Base-by-base conservation (phyloP, 2,329 filamentous ascomycete genomes). In the Camptophora hylomeconis region DNA sequence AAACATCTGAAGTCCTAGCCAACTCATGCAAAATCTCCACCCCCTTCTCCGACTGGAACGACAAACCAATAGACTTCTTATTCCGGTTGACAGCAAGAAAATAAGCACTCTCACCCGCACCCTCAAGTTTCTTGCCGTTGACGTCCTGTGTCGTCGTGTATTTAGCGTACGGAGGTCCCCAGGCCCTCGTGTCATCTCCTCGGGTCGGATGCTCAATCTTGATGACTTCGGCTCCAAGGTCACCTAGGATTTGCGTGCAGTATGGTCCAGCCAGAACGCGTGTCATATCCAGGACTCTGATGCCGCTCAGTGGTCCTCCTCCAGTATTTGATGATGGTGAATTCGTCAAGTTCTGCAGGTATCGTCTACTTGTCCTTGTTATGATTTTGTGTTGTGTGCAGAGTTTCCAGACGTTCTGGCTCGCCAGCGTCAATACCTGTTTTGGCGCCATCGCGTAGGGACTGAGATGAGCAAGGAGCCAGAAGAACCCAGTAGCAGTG, bases 181-280 rank as follows among this genome's bases (percentile, higher is more conserved):
- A 98, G 28, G 86, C 86, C 46, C 89, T 66, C 7, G 89, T 98
- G 51, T 98, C 89, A 51, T 98, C 89, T 20, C 82, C 89, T 33
- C 82, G 70, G 4, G 73, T 73, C 3, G 89, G 89, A 54, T 98
- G 89, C 56, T 98, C 89, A 37, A 98, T 72, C 57, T 98, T 98
- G 58, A 98, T 93, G 17, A 98, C 75, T 53, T 98, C 87, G 41
- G 89, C 89, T 40, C 89, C 89, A 45, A 98, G 67, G 56, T 98
- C 89, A 32, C 87, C 89, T 7, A 98, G 60, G 30, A 98, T 94
- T 54, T 98, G 89, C 20, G 89, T 95, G 47, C 84, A 94, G 50
- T 95, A 95, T 41, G 89, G 89, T 33, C 89, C 89, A 39, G 89
- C 89, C 40, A 98, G 60, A 2, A 98, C 89, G 58, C 89, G 72